Conservation (phyloP, 805 yeast species). For the Naumovozyma castellii region DNA sequence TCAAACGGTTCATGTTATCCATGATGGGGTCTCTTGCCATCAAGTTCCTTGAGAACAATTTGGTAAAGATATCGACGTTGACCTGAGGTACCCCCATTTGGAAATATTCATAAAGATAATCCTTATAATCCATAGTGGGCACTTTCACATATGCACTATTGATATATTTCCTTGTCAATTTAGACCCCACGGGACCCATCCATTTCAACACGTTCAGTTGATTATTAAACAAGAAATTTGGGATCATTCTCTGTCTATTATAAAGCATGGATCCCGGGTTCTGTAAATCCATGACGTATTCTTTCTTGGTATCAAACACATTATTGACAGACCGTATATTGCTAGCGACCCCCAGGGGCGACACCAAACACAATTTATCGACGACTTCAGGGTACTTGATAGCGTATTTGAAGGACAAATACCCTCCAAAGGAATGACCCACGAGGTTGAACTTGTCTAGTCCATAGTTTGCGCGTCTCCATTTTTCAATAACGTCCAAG, state of each 20-base stretch:
- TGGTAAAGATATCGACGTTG: constrained; percentile 23
- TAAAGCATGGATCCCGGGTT: constrained; percentile 33
- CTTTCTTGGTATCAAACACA: constrained; percentile 8
- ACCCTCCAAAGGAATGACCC: constrained; percentile 78
- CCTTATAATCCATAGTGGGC: constrained; percentile 20
- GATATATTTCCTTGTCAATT: constrained; percentile 28
- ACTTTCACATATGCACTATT: constrained; percentile 24
- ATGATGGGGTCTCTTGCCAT: constrained; percentile 56
- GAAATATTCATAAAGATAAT: constrained; percentile 18
- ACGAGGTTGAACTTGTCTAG: constrained; percentile 50
- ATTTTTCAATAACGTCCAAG: constrained; percentile 48
- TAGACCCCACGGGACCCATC: constrained; percentile 36
- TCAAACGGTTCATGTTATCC: constrained; percentile 40
- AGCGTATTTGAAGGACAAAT: constrained; percentile 56
- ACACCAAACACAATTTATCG: constrained; percentile 46
- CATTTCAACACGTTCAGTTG: constrained; percentile 42
- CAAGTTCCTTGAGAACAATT: constrained; percentile 27
- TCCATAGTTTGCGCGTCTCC: constrained; percentile 42
- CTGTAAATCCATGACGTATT: constrained; percentile 31
- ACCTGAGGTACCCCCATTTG: constrained; percentile 8
- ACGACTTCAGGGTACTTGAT: constrained; percentile 47
- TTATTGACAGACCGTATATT: constrained; percentile 49
- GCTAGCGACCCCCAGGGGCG: constrained; percentile 76
- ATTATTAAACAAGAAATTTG: constrained; percentile 24
- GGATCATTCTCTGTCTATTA: constrained; percentile 23